Conservation (phyloP, 352 stramenopile species). For the Globisporangium takayamanum region DNA sequence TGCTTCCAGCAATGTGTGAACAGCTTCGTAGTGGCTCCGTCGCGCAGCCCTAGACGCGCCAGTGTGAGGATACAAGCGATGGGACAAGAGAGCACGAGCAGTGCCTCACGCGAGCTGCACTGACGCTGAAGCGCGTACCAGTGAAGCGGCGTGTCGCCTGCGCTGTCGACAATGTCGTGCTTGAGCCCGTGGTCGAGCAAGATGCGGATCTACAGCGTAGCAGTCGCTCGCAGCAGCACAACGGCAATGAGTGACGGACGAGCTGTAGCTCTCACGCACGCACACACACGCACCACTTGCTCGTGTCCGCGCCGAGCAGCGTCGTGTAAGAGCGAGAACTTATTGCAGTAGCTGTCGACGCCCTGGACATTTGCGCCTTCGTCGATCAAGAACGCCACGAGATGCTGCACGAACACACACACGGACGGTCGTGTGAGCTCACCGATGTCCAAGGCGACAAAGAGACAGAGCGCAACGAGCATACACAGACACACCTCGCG, state of each 20-base stretch:
- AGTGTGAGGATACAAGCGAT: not conserved
- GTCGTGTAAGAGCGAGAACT: constrained; percentile 62
- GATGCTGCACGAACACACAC: constrained; percentile 17
- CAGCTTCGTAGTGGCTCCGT: constrained; percentile 52
- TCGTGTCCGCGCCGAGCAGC: constrained; percentile 44
- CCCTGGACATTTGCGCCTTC: constrained; percentile 47
- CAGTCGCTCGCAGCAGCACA: not conserved
- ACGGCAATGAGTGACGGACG: not conserved
- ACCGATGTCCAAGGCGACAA: not conserved
- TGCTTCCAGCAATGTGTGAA: constrained; percentile 39
- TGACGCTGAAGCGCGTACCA: constrained; percentile 26
- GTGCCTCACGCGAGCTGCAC: not conserved
- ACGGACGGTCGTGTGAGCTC: not conserved
- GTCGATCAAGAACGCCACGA: constrained; percentile 50
- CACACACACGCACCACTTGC: constrained; percentile 29
- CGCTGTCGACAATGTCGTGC: constrained; percentile 33
- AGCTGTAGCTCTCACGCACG: not conserved
- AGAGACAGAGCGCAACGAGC: not conserved
- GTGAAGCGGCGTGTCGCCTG: constrained; percentile 57
- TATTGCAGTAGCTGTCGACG: constrained; percentile 50
- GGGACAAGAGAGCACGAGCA: not conserved
- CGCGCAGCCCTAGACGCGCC: constrained; percentile 34
- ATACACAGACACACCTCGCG: constrained; percentile 25
- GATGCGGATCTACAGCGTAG: constrained; percentile 30
- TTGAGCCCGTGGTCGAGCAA: constrained; percentile 37